These are phyloP conservation scores for Isochrysis galbana DNA, from an alignment of 78 protist genomes.

Conservation along the genomic window DNA sequence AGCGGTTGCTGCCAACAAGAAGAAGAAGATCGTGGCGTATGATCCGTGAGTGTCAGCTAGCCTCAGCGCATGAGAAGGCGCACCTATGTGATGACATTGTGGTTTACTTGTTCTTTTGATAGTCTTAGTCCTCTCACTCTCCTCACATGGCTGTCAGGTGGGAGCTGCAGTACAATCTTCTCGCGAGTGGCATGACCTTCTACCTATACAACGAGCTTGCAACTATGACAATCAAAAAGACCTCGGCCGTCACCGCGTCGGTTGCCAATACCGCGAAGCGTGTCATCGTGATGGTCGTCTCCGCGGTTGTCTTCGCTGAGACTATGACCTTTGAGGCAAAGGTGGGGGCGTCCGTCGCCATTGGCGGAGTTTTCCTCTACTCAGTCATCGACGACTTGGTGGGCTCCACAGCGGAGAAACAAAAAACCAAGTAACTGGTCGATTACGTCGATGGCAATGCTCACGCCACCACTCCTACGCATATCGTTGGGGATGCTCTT, in stretches of 20 bases:
- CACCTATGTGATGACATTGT: not conserved
- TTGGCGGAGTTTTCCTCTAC: not conserved
- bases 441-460: too few species aligned
- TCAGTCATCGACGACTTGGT: not conserved
- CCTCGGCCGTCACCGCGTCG: not conserved
- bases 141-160: too few species aligned
- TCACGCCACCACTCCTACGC: too few species aligned
- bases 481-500: too few species aligned
- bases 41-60: too few species aligned
- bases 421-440: too few species aligned
- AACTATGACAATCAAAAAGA: constrained; percentile 2
- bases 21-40: not conserved
- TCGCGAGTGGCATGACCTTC: not conserved
- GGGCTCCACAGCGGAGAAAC: too few species aligned
- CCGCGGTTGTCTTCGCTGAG: not conserved
- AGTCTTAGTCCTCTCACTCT: too few species aligned
- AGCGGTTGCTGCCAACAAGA: not conserved
- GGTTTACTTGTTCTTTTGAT: too few species aligned
- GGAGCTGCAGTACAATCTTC: not conserved
- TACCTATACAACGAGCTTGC: constrained; percentile 25
- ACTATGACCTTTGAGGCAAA: not conserved
- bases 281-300: not conserved
- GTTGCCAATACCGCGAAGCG: constrained; percentile 24
- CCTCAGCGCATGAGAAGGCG: not conserved
- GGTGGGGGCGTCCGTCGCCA: not conserved